Evolutionary conservation across 2,329 filamentous ascomycete genomes (phyloP).

Genomic region (Coniochaeta sp.): DNA sequence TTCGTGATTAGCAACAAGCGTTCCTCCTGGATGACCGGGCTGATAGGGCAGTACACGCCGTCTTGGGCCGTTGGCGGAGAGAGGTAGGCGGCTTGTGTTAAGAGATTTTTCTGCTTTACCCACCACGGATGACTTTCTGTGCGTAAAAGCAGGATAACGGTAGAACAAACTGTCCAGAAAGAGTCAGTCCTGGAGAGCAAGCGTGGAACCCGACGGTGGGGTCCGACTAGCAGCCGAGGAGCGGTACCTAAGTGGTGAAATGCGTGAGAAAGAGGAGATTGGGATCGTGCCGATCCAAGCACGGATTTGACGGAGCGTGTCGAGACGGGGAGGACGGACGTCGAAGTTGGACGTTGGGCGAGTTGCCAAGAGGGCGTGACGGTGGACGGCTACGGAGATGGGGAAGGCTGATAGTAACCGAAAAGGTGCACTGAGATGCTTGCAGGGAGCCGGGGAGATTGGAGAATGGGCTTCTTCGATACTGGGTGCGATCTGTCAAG

Average conservation of each 20-base stretch:
- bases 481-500: not conserved
- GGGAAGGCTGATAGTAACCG: slow-evolving; percentile 1
- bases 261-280: not conserved
- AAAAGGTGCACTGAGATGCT: not conserved
- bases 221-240: not conserved
- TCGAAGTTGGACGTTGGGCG: not conserved
- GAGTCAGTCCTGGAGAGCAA: not conserved
- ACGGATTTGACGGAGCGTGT: not conserved
- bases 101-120: slow-evolving; percentile 2
- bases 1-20: not conserved
- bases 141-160: slow-evolving; percentile 1
- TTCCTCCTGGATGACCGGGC: not conserved
- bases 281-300: not conserved
- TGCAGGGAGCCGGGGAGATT: not conserved
- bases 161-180: not conserved
- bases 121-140: not conserved
- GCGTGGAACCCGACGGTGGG: not conserved
- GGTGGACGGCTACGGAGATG: not conserved
- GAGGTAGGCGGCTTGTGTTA: not conserved
- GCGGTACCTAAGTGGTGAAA: not conserved
- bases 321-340: not conserved
- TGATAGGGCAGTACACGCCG: not conserved
- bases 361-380: not conserved
- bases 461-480: not conserved
- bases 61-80: not conserved